phyloP scores from a whole-genome alignment of 2,329 filamentous ascomycete species.

The Exophiala sideris region DNA sequence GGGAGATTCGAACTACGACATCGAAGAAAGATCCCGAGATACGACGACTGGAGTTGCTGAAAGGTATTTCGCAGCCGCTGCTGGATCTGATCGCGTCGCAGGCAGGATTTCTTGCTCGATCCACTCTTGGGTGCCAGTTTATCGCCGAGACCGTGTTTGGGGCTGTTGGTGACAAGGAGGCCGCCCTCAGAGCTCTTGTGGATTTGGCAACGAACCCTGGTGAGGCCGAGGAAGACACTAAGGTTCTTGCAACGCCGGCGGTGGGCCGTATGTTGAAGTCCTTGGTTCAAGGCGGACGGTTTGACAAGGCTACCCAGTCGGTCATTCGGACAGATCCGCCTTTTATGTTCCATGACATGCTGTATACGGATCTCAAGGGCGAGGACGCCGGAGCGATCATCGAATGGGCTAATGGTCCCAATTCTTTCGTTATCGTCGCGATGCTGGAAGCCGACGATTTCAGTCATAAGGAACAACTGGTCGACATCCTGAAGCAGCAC shows the following conservation, averaged over 20 bases:
- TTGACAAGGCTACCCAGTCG: constrained; percentile 69
- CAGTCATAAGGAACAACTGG: constrained; percentile 61
- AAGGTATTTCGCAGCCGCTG: constrained; percentile 69
- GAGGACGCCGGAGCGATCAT: constrained; percentile 61
- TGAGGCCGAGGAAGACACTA: constrained; percentile 40
- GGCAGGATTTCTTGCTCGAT: constrained; percentile 65
- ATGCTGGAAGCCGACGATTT: constrained; percentile 75
- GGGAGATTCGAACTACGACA: constrained; percentile 73
- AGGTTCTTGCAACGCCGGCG: constrained; percentile 60
- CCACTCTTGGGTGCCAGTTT: constrained; percentile 82
- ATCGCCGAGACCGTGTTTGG: constrained; percentile 77
- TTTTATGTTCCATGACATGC: constrained; percentile 71
- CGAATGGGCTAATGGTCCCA: constrained; percentile 80
- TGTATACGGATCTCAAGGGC: constrained; percentile 70
- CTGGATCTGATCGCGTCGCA: constrained; percentile 69
- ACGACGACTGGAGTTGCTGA: constrained; percentile 72
- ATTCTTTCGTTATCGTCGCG: constrained; percentile 81
- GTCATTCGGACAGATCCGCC: constrained; percentile 67
- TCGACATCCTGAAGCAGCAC: constrained; percentile 63
- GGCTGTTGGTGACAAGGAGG: constrained; percentile 70
- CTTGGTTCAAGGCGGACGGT: constrained; percentile 83
- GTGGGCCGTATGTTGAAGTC: constrained; percentile 86
- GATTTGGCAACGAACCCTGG: constrained; percentile 39
- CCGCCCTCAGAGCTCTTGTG: constrained; percentile 66
- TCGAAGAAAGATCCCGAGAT: constrained; percentile 86